Base-by-base conservation (phyloP, 352 stramenopile species). In the Hyphochytrium catenoides region DNA sequence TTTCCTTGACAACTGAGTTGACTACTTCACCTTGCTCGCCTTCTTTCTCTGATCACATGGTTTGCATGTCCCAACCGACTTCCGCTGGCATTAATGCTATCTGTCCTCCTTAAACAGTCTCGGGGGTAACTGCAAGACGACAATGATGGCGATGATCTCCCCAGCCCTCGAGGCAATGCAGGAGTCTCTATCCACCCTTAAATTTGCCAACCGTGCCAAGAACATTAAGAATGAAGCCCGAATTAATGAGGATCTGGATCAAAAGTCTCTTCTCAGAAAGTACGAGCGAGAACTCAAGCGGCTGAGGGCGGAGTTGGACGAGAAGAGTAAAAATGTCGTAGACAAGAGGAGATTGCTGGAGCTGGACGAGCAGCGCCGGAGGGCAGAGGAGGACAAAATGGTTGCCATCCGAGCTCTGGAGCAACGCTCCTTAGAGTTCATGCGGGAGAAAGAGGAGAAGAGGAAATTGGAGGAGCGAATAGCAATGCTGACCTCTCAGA, bases 141-240 rank as follows among this genome's bases (percentile, higher is more conserved):
- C 74, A 14, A 93, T 94, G 82, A 91, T 94, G 66, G 79, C 76
- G 3, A 93, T 93, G 74, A 79, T 95, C 43, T 88, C 65, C 3
- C 81, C 82, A n/a, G 74, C 62, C 1, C 47, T 77, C 0, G 66
- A 83, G 17, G 65, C 70, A 3, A 87, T 88, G 50, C 74, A 72
- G 12, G 78, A 93, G 49, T 88, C 73, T 27, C 38, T 93, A 0
- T 86, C 67, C 3, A 93, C 78, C n/a, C 60, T 93, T 18, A 93
- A 93, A 49, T 91, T 93, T 43, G 78, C 78, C 6, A 91, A 86
- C 28, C 68, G 78, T 12, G 78, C 78, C 11, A 93, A 91, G 46
- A 81, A 78, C 40, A 90, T 91, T 50, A 86, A 84, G 37, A 87
- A 84, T 40, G 66, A 83, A 36, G 72, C 71, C 3, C 51, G 58